Evolutionary conservation across 148 eudicot genomes (phyloP).

Genomic region (Salicornia ramosissima): DNA sequence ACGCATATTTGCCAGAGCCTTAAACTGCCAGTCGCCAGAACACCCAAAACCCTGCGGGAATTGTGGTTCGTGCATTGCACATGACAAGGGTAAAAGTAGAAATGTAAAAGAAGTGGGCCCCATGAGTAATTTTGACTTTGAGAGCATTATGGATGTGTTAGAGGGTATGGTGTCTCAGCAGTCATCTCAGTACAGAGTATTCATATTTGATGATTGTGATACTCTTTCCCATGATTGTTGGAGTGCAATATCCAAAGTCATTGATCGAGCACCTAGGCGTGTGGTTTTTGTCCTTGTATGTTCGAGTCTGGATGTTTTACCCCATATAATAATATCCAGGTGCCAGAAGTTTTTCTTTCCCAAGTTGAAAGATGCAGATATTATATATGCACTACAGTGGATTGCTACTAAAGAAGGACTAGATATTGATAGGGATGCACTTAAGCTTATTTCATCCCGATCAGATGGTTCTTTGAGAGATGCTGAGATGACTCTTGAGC

Average conservation of each 20-base stretch:
- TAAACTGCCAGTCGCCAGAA: slow-evolving; percentile 76
- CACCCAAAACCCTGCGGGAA: slow-evolving; percentile 81
- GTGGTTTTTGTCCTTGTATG: slow-evolving; percentile 77
- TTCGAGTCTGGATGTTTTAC: slow-evolving; percentile 86
- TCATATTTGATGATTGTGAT: slow-evolving; percentile 84
- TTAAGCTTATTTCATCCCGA: slow-evolving; percentile 86
- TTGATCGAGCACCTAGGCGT: slow-evolving; percentile 81
- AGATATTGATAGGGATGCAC: slow-evolving; percentile 76
- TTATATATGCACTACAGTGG: slow-evolving; percentile 74
- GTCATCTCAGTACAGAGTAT: slow-evolving; percentile 54
- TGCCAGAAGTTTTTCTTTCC: slow-evolving; percentile 97
- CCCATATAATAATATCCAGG: slow-evolving; percentile 82
- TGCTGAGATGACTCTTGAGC: slow-evolving; percentile 98
- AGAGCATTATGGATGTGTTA: slow-evolving; percentile 58
- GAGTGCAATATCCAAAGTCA: slow-evolving; percentile 77
- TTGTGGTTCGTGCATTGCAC: slow-evolving; percentile 72
- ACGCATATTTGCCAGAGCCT: slow-evolving; percentile 83
- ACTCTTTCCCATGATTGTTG: slow-evolving; percentile 63
- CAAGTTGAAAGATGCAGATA: slow-evolving; percentile 87
- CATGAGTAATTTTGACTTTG: slow-evolving; percentile 59
- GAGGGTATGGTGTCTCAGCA: slow-evolving; percentile 51
- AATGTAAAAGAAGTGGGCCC: slow-evolving; percentile 74
- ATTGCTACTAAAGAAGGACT: slow-evolving; percentile 82
- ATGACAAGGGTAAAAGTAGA: slow-evolving; percentile 71
- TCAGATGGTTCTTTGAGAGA: slow-evolving; percentile 97